phyloP scores from a whole-genome alignment of 345 rosid species.

The Luvunga scandens region DNA sequence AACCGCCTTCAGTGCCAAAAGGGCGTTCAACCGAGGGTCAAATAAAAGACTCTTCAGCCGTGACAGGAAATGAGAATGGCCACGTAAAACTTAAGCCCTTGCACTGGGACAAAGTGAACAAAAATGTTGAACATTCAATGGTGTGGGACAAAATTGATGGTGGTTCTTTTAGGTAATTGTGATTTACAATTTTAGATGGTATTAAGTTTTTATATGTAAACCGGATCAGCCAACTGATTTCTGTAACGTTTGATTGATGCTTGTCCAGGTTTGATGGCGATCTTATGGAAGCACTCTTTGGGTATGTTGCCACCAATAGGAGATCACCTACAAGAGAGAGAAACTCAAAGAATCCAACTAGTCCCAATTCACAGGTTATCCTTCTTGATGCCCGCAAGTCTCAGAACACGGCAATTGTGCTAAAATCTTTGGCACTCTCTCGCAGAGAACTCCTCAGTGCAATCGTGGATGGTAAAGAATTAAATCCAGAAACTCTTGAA shows the following conservation, averaged over 20 bases:
- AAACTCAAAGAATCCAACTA: constrained; percentile 19
- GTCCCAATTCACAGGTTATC: constrained; percentile 33
- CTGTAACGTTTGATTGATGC: neutral
- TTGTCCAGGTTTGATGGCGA: constrained; percentile 68
- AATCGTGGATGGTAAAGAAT: constrained; percentile 52
- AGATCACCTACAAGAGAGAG: constrained; percentile 32
- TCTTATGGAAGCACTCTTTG: constrained; percentile 92
- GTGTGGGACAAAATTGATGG: constrained; percentile 83
- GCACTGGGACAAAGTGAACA: constrained; percentile 88
- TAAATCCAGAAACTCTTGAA: constrained; percentile 58
- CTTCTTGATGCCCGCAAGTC: constrained; percentile 77
- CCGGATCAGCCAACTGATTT: neutral
- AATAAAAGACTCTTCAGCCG: constrained; percentile 33
- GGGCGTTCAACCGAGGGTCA: constrained; percentile 17
- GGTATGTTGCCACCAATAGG: constrained; percentile 55
- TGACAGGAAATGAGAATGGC: constrained; percentile 28
- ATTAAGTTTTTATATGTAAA: neutral
- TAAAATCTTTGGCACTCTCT: constrained; percentile 61
- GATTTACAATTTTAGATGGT: neutral
- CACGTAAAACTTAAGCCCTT: constrained; percentile 76
- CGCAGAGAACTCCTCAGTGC: constrained; percentile 57
- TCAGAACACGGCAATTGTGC: constrained; percentile 75
- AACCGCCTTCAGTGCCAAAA: constrained; percentile 38
- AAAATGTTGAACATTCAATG: constrained; percentile 66
- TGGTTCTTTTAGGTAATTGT: constrained; percentile 76